Percentiles rank a stretch among this genome's conserved stretches.
phyloP scores from a whole-genome alignment of 116 monocot genomes.

The Trichopus zeylanicus region DNA sequence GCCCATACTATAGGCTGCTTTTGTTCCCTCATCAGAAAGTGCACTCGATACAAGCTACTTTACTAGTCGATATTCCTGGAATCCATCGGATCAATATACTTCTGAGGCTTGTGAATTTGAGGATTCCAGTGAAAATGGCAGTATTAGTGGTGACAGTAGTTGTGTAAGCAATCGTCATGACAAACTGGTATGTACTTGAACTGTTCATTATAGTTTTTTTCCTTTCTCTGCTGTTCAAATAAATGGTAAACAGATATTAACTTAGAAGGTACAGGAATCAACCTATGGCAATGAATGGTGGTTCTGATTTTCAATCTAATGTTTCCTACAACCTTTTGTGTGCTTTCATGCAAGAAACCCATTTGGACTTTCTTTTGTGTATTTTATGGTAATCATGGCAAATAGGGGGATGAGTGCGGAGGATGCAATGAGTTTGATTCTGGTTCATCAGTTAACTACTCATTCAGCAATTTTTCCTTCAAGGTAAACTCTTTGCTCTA shows the following conservation, averaged over 20 bases:
- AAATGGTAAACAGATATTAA: too few relatives aligned
- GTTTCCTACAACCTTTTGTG: too few relatives aligned
- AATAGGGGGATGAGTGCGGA: slow-evolving; percentile 67
- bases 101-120: slow-evolving; percentile 79
- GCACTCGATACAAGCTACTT: slow-evolving; percentile 94
- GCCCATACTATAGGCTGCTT: slow-evolving; percentile 66
- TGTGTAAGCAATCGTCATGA: slow-evolving; percentile 79
- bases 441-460: slow-evolving; percentile 56
- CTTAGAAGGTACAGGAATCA: too few relatives aligned
- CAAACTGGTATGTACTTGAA: slow-evolving; percentile 40
- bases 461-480: slow-evolving; percentile 99
- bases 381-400: background rate
- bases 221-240: background rate
- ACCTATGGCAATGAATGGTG: too few relatives aligned
- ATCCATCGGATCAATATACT: slow-evolving; percentile 75
- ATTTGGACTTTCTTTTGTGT: background rate
- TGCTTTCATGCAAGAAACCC: background rate
- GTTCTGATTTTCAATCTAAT: too few relatives aligned
- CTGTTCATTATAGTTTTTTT: background rate
- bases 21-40: slow-evolving; percentile 87
- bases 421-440: slow-evolving; percentile 60
- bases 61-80: slow-evolving; percentile 89
- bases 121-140: slow-evolving; percentile 81
- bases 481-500: slow-evolving; percentile 40
- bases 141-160: slow-evolving; percentile 74